phyloP scores from a whole-genome alignment of 2,329 filamentous ascomycete species.

The Dactylonectria estremocensis region DNA sequence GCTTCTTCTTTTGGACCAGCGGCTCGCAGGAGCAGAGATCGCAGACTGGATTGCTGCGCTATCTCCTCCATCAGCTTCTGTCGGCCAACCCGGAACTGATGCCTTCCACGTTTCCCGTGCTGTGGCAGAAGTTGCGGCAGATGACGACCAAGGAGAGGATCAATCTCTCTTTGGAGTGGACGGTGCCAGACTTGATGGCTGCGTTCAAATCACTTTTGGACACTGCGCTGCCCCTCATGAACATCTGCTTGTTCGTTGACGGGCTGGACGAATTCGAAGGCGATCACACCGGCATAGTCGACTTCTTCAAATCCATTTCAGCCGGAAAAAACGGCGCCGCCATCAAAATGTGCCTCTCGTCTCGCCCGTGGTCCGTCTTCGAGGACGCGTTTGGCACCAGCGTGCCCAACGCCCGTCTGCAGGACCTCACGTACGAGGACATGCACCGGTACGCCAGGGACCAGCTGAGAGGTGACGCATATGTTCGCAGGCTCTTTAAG shows the following conservation, averaged over 20 bases:
- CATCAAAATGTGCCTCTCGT: slow-evolving; percentile 54
- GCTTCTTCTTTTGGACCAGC: slow-evolving; percentile 64
- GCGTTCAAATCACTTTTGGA: slow-evolving; percentile 46
- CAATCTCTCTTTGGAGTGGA: slow-evolving; percentile 50
- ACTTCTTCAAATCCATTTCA: slow-evolving; percentile 48
- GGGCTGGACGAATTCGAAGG: slow-evolving; percentile 55
- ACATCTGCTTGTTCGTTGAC: slow-evolving; percentile 51
- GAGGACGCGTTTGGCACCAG: slow-evolving; percentile 43
- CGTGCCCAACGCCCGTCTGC: slow-evolving; percentile 47
- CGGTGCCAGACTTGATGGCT: slow-evolving; percentile 46
- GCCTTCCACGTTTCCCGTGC: slow-evolving; percentile 43
- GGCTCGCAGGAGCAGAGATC: slow-evolving; percentile 57
- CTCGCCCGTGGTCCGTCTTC: slow-evolving; percentile 51
- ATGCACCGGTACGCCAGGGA: slow-evolving; percentile 48
- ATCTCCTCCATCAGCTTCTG: slow-evolving; percentile 55
- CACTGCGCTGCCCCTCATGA: slow-evolving; percentile 35
- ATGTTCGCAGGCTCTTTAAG: slow-evolving; percentile 33
- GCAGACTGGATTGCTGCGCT: slow-evolving; percentile 54
- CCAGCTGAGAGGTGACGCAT: slow-evolving; percentile 31
- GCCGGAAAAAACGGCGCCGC: slow-evolving; percentile 23
- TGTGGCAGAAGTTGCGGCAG: slow-evolving; percentile 47
- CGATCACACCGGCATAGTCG: slow-evolving; percentile 46
- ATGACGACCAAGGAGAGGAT: slow-evolving; percentile 53
- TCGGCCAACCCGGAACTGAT: slow-evolving; percentile 44
- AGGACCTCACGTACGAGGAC: slow-evolving; percentile 47